Percentiles rank a stretch among this genome's conserved stretches.
These are phyloP conservation scores for Wickerhamiella hasegawae DNA, from an alignment of 805 yeast species.

Conservation along the genomic window DNA sequence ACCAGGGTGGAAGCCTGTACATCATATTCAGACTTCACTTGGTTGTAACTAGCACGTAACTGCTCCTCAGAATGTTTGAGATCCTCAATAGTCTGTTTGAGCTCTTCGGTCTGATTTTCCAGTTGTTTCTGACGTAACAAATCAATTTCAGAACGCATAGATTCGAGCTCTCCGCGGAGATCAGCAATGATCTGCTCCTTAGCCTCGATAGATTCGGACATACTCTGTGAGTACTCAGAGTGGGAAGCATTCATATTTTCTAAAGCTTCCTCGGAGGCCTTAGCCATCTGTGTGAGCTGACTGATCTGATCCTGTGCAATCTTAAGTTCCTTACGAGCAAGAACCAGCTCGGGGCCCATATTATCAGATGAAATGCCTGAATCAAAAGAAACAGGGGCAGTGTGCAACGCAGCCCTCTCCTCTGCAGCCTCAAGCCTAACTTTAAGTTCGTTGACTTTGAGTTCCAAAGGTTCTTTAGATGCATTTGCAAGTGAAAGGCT, in stretches of 20 bases:
- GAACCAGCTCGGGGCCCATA: neutral
- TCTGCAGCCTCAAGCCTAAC: neutral
- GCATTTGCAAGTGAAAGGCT: neutral
- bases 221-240: neutral
- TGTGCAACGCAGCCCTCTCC: no score
- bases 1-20: neutral
- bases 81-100: neutral
- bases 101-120: neutral
- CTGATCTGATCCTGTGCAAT: neutral
- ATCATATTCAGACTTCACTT: neutral
- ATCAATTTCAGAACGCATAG: neutral
- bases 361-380: neutral
- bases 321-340: neutral
- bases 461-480: neutral
- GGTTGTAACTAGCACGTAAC: neutral
- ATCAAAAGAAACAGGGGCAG: no score
- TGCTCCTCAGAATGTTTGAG: neutral
- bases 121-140: neutral
- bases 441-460: neutral
- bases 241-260: neutral
- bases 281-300: neutral
- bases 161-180: neutral
- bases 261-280: neutral
- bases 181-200: neutral
- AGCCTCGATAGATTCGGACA: neutral